Evolutionary conservation across 768 basidiomycete genomes (phyloP).

Genomic region (Russula olivacea): DNA sequence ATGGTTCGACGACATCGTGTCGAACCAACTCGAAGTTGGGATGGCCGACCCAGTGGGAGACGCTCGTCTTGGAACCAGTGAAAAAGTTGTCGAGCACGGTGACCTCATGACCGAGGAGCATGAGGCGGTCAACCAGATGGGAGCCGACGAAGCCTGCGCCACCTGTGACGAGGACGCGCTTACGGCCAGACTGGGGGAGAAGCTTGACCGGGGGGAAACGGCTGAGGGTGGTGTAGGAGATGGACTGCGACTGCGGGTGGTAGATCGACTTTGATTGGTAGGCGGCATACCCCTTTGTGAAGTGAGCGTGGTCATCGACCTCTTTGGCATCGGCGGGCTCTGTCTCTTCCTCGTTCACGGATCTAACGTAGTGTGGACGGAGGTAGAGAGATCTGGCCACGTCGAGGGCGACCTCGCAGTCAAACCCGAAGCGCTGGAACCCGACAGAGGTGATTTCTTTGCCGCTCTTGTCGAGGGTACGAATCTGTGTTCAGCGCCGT

Average conservation of each 20-base stretch:
- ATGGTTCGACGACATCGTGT: constrained; percentile 95
- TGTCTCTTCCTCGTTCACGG: constrained; percentile 31
- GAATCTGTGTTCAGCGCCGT: constrained; percentile 38
- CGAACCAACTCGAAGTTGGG: constrained; percentile 98
- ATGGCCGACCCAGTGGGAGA: constrained; percentile 93
- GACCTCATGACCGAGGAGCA: constrained; percentile 97
- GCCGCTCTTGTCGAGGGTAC: constrained; percentile 68
- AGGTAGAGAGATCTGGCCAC: constrained; percentile 84
- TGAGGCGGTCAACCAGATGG: constrained; percentile 94
- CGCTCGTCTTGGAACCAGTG: constrained; percentile 95
- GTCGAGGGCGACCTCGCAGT: constrained; percentile 76
- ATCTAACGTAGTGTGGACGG: constrained; percentile 65
- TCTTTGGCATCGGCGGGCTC: constrained; percentile 37
- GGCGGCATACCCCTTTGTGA: constrained; percentile 41
- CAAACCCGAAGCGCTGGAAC: constrained; percentile 82
- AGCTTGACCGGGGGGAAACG: constrained; percentile 92
- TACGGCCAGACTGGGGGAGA: constrained; percentile 67
- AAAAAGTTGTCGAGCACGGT: constrained; percentile 99
- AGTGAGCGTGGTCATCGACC: constrained; percentile 44
- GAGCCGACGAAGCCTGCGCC: constrained; percentile 99
- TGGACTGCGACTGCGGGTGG: constrained; percentile 69
- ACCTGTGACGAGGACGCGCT: constrained; percentile 91
- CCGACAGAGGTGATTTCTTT: constrained; percentile 75
- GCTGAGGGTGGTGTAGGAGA: constrained; percentile 88
- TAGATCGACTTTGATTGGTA: constrained; percentile 86